These are phyloP conservation scores for Podospora fimiseda DNA, from an alignment of 495 filamentous ascomycete genomes.

Conservation along the genomic window DNA sequence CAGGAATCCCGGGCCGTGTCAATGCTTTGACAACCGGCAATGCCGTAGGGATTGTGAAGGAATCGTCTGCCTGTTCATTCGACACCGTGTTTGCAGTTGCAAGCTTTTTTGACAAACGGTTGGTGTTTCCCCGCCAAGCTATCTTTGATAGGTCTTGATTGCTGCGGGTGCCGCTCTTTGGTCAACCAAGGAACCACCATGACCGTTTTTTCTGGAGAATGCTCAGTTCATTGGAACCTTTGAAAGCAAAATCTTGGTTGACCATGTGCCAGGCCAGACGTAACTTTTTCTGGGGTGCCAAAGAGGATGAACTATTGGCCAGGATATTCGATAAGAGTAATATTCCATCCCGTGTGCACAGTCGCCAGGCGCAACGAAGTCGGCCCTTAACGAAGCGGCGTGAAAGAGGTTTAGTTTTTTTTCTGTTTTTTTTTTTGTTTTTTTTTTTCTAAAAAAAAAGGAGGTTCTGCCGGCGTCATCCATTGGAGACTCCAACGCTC, in stretches of 20 bases:
- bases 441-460: too few species aligned
- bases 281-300: neutral
- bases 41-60: neutral
- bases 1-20: neutral
- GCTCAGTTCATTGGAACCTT: constrained; percentile 4
- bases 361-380: neutral
- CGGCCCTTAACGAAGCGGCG: neutral
- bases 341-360: constrained; percentile 3
- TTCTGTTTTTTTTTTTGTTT: neutral
- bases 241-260: constrained; percentile 5
- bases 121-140: neutral
- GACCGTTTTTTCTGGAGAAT: constrained; percentile 7
- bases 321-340: neutral
- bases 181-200: neutral
- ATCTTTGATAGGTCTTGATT: neutral
- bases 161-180: neutral
- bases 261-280: constrained; percentile 3
- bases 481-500: too few species aligned
- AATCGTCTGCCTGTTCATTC: neutral
- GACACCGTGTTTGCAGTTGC: too few species aligned
- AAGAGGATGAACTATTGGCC: neutral
- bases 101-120: too few species aligned
- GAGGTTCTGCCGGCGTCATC: neutral
- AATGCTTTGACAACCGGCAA: neutral
- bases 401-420: too few species aligned